These are phyloP conservation scores for Soucietia sequanensis DNA, from an alignment of 805 yeast genomes.

Conservation along the genomic window DNA sequence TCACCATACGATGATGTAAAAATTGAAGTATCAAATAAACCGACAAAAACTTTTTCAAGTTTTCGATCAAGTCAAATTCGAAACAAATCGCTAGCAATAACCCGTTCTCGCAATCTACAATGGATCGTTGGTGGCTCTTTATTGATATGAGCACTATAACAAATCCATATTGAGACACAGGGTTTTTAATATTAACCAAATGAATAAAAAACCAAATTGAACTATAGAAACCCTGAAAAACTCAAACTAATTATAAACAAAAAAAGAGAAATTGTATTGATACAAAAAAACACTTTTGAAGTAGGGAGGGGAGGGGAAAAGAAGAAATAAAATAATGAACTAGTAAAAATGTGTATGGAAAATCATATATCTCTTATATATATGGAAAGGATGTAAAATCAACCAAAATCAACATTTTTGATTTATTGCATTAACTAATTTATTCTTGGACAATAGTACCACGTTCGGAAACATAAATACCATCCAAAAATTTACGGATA, in stretches of 20 bases:
- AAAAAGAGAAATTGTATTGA: conserved; percentile 21
- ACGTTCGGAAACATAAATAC: conserved; percentile 98
- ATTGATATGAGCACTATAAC: conserved; percentile 42
- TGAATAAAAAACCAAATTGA: conserved; percentile 23
- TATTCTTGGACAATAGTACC: conserved; percentile 79
- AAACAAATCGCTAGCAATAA: conserved; percentile 9
- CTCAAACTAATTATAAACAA: conserved; percentile 6
- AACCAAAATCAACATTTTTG: neutral
- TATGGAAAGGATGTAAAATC: neutral
- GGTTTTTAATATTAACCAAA: conserved; percentile 10
- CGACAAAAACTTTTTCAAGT: too few relatives aligned
- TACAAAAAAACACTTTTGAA: conserved; percentile 9
- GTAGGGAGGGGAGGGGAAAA: neutral
- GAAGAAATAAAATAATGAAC: too few relatives aligned
- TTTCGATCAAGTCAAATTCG: too few relatives aligned
- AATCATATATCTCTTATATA: neutral
- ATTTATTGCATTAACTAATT: conserved; percentile 16
- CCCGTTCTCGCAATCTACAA: conserved; percentile 15
- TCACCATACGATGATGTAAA: too few relatives aligned
- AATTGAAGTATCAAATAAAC: too few relatives aligned
- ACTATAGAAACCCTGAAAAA: conserved; percentile 26
- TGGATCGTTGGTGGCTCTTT: conserved; percentile 49
- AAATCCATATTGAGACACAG: conserved; percentile 21
- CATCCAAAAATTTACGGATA: conserved; percentile 99
- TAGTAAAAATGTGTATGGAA: neutral